Conservation (phyloP, 768 basidiomycete genomes). For the Boletus barrowsii region DNA sequence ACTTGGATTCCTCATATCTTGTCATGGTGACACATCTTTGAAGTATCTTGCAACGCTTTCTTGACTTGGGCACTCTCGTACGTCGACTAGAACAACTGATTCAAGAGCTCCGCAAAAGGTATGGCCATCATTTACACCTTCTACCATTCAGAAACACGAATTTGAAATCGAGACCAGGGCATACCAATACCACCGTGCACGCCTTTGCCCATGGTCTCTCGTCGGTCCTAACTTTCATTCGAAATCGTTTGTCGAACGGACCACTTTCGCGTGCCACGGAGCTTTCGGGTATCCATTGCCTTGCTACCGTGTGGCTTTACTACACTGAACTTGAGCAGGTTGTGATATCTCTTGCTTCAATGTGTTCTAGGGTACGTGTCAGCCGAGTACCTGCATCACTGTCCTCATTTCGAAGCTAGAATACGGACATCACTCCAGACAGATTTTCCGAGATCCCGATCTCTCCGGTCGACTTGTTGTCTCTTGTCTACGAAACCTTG, state of each 20-base stretch:
- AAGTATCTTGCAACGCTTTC: conserved; percentile 61
- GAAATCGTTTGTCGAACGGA: conserved; percentile 41
- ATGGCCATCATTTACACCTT: conserved; percentile 4
- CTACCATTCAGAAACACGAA: conserved; percentile 4
- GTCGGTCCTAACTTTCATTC: conserved; percentile 49
- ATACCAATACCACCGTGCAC: conserved; percentile 54
- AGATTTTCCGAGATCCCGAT: conserved; percentile 44
- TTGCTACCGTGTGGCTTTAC: conserved; percentile 47
- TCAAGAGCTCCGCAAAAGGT: conserved; percentile 49
- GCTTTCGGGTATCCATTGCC: conserved; percentile 18
- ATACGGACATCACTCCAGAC: conserved; percentile 31
- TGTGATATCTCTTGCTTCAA: conserved; percentile 47
- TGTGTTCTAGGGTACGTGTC: conserved; percentile 58
- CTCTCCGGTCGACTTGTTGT: conserved; percentile 51
- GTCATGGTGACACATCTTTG: not conserved
- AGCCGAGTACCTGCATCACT: not conserved
- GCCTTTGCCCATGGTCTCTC: conserved; percentile 67
- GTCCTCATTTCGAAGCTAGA: conserved; percentile 21
- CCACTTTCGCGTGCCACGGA: conserved; percentile 34
- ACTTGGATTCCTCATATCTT: not conserved
- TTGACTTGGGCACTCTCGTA: conserved; percentile 63
- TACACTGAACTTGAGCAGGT: conserved; percentile 50
- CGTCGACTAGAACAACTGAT: conserved; percentile 63
- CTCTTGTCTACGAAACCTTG: conserved; percentile 58
- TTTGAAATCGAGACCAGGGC: conserved; percentile 36